These are phyloP conservation scores for Aspergillus nomiae DNA, from an alignment of 2,329 filamentous ascomycete genomes.

Conservation along the genomic window DNA sequence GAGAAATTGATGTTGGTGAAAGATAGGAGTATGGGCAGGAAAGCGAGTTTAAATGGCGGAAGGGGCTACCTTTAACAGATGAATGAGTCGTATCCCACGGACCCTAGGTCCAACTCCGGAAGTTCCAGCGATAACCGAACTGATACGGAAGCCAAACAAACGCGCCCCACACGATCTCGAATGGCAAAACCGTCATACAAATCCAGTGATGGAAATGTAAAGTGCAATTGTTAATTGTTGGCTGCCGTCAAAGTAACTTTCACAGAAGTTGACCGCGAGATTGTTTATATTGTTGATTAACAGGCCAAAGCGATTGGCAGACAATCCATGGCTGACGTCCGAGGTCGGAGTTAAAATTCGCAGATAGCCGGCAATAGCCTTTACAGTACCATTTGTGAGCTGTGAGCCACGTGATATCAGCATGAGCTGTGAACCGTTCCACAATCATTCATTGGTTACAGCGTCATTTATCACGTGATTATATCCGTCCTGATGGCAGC, in stretches of 20 bases:
- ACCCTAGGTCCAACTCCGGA: conserved; percentile 31
- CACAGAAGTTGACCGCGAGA: background rate
- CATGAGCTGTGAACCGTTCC: background rate
- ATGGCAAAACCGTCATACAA: background rate
- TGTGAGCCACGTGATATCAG: conserved; percentile 9
- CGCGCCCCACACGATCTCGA: background rate
- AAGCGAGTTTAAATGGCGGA: conserved; percentile 17
- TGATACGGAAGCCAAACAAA: background rate
- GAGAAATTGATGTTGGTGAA: background rate
- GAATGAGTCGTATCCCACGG: conserved; percentile 29
- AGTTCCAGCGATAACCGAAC: conserved; percentile 8
- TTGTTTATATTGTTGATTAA: background rate
- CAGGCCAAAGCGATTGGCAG: background rate
- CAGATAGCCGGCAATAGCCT: background rate
- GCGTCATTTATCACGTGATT: conserved; percentile 10
- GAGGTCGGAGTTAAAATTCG: conserved; percentile 13
- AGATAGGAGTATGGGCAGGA: background rate
- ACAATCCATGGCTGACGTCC: conserved; percentile 8
- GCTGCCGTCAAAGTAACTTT: background rate
- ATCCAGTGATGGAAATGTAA: background rate
- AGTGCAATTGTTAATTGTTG: background rate
- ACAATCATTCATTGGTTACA: background rate
- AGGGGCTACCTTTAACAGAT: conserved; percentile 15
- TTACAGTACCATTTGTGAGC: background rate
- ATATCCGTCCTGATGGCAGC: conserved; percentile 3